phyloP scores from a whole-genome alignment of 2,329 filamentous ascomycete genomes.

The Penicillium verrucosum region DNA sequence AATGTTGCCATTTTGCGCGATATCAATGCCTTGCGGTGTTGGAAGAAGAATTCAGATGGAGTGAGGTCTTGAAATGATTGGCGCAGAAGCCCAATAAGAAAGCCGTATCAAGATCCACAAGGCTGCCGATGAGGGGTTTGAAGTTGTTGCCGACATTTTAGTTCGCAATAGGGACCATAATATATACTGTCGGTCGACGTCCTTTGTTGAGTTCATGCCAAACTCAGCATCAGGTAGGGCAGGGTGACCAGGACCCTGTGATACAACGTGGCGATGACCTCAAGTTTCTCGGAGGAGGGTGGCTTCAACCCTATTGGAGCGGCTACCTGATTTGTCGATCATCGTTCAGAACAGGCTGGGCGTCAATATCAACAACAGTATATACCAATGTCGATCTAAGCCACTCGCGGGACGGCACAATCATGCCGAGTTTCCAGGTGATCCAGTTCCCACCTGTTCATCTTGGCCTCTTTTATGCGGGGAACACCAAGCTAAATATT shows the following conservation, averaged over 20 bases:
- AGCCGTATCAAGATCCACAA: conserved; percentile 9
- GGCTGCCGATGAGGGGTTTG: background rate
- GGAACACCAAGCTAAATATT: background rate
- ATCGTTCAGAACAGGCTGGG: conserved; percentile 1
- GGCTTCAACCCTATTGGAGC: conserved; percentile 6
- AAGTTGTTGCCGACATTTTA: background rate
- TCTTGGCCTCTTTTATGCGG: conserved; percentile 4
- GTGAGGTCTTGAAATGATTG: background rate
- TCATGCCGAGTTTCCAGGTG: conserved; percentile 22
- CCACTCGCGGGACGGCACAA: conserved; percentile 7
- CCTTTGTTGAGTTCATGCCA: background rate
- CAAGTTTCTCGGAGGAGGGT: background rate
- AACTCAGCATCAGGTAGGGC: conserved; percentile 9
- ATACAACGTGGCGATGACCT: conserved; percentile 16
- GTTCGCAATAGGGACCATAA: conserved; percentile 6
- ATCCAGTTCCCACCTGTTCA: conserved; percentile 11
- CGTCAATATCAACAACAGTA: background rate
- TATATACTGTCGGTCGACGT: conserved; percentile 6
- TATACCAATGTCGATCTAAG: background rate
- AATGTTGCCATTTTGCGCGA: conserved; percentile 44
- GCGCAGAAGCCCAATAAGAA: conserved; percentile 7
- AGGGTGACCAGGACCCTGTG: conserved; percentile 24
- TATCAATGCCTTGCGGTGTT: background rate
- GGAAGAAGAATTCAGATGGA: background rate
- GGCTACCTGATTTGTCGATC: conserved; percentile 6